Base-by-base conservation (phyloP, 1,284 basidiomycete genomes). In the Ustanciosporium gigantosporum region DNA sequence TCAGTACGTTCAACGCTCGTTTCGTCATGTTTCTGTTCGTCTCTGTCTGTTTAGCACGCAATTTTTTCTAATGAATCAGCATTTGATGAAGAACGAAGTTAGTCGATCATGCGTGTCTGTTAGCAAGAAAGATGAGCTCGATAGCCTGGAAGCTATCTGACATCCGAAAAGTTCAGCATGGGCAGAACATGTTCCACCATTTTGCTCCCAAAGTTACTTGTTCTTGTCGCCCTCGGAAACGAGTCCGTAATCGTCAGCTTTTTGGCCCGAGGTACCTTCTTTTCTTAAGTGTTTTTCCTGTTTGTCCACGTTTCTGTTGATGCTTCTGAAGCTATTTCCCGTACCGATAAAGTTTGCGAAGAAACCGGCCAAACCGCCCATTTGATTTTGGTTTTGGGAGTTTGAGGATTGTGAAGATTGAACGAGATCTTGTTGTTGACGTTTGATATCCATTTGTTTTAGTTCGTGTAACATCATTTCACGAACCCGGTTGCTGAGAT, bases 401-500 rank as follows among this genome's bases (percentile, higher is more conserved):
- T 13, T 20, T 17, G 41, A 5, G 35, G 37, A 32, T n/a, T 17
- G 31, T 21, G 31, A 9, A 32, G 36, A 17, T 17, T 21, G 14
- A 25, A 15, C 34, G 3, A 31, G 14, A 29, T 48, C 53, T 34
- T 59, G 23, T 4, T 31, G 7, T 48, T 64, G 46, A 35, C 58
- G 39, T 36, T 49, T 14, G 8, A 47, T 36, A 32, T 75, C 74
- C 56, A 76, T 66, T 24, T 25, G 41, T n/a, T 38, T 37, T 0
- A 75, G 46, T 25, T 52, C 66, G 2, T 37, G 32, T 14, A 74
- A 43, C 68, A 71, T 73, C 31, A 46, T 20, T 5, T 55, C 23
- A 5, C 57, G 85, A 15, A 90, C 86, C 47, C 82, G 84, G 19
- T 80, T 79, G 1, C 84, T 81, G 25, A 92, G 83, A 5, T 82